phyloP scores from a whole-genome alignment of 495 filamentous ascomycete species.

The Penicillium riverlandense region DNA sequence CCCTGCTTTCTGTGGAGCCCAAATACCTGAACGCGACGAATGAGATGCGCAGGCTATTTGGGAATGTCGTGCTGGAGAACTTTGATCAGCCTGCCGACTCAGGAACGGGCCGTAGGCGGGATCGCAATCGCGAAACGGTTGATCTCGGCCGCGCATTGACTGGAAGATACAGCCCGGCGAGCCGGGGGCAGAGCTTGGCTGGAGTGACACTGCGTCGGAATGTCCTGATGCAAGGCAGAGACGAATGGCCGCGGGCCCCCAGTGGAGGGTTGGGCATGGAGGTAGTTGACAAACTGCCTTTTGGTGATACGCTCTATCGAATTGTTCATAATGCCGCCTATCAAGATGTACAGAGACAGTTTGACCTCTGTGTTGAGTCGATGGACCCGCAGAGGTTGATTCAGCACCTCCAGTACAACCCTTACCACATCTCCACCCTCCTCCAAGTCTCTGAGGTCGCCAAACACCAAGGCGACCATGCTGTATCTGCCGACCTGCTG shows the following conservation, averaged over 20 bases:
- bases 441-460: conserved; percentile 90
- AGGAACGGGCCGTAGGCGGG: conserved; percentile 44
- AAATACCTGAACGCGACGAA: conserved; percentile 77
- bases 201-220: conserved; percentile 69
- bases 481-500: conserved; percentile 77
- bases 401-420: conserved; percentile 58
- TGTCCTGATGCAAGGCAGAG: conserved; percentile 80
- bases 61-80: conserved; percentile 64
- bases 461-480: conserved; percentile 79
- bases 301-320: conserved; percentile 44
- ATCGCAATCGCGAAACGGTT: conserved; percentile 47
- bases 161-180: conserved; percentile 50
- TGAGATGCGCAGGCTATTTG: conserved; percentile 93
- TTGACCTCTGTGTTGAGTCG: conserved; percentile 70
- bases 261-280: conserved; percentile 84
- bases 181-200: conserved; percentile 53
- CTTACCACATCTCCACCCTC: conserved; percentile 89
- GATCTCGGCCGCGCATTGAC: conserved; percentile 67
- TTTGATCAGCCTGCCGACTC: conserved; percentile 48
- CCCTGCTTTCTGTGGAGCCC: conserved; percentile 69
- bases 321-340: conserved; percentile 76
- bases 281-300: conserved; percentile 51
- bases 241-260: conserved; percentile 78
- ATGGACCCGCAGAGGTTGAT: conserved; percentile 72
- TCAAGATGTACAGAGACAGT: conserved; percentile 65